Percentiles rank a stretch among this genome's conserved stretches.
Conservation (phyloP, 1,284 basidiomycete genomes). For the Heterobasidion occidentale region DNA sequence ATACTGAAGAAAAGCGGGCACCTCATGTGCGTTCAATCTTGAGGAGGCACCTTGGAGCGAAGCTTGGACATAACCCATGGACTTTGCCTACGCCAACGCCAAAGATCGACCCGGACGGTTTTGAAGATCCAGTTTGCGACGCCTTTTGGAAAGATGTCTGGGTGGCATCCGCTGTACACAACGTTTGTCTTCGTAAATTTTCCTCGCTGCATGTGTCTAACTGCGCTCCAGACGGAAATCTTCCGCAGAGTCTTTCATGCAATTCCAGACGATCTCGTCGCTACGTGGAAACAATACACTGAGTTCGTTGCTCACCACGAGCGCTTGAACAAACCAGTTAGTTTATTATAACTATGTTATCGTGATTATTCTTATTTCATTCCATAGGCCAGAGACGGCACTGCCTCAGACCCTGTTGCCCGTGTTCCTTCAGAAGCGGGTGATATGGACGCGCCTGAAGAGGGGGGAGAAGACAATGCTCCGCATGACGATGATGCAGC, state of each 20-base stretch:
- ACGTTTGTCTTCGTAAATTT: constrained; percentile 44
- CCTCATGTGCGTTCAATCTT: constrained; percentile 41
- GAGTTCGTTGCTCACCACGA: constrained; percentile 77
- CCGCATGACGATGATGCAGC: constrained; percentile 9
- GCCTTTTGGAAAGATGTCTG: constrained; percentile 86
- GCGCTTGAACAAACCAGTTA: constrained; percentile 60
- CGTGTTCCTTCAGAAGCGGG: constrained; percentile 52
- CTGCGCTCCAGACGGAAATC: constrained; percentile 71
- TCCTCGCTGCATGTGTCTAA: constrained; percentile 6
- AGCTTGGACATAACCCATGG: constrained; percentile 47
- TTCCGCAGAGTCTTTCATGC: constrained; percentile 91
- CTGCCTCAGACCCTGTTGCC: constrained; percentile 38
- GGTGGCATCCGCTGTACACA: constrained; percentile 78
- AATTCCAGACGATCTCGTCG: constrained; percentile 84
- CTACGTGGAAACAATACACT: constrained; percentile 93
- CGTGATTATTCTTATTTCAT: constrained; percentile 6
- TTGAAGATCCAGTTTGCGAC: constrained; percentile 84
- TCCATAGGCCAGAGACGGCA: constrained; percentile 36
- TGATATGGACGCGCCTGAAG: constrained; percentile 32
- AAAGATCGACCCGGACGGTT: constrained; percentile 65
- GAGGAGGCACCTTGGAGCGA: constrained; percentile 49
- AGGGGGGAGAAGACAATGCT: constrained; percentile 14
- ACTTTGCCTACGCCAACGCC: constrained; percentile 62
- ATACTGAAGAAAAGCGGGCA: constrained; percentile 44
- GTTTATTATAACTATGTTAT: constrained; percentile 13